Evolutionary conservation across 345 rosid species (phyloP), one percentile per base, ranked within the genome.

Genomic region (Salix caprea): DNA sequence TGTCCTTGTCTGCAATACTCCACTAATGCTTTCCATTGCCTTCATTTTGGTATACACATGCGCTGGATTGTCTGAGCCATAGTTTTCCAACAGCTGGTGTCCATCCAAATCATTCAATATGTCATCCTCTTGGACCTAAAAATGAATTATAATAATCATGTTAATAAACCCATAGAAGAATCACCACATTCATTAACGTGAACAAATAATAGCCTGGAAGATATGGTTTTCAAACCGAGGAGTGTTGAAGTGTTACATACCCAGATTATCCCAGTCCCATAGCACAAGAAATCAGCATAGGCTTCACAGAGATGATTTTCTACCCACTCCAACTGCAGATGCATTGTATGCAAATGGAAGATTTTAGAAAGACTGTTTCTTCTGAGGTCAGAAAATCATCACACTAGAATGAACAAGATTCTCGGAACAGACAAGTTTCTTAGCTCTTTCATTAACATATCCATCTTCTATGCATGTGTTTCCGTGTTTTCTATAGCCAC

Each of bases 391-490:
- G 73, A 75, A 69, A 56, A 72, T 66, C 58, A 75, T 77, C 73
- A 48, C 76, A 67, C 70, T 78, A 70, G 78, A 82, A 74, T 7
- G 80, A 80, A 66, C 19, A 82, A 85, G 83, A 84, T 58, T 80
- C 42, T 56, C 76, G 74, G 76, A 72, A 85, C 91, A 68, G 77
- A 94, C 98, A 88, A 94, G 83, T 89, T 88, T 88, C 85, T 82
- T 85, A 80, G 95, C 91, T 73, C 88, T 87, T 84, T 92, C 87
- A 82, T 84, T 76, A 79, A 92, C 83, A 81, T 89, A 87, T 82
- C 87, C 91, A 83, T 92, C 99, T 88, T 92, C 98, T 74, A 90
- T n/a, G 61, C 99, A 94, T 64, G 85, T 71, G 79, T 81, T 84
- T 72, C 89, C 87, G 42, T 84, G 82, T 84, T 76, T 87, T 76